Percentiles rank a stretch among this genome's conserved stretches.
Conservation (phyloP, 176 grass and related monocot species). For the Oryza australiensis region DNA sequence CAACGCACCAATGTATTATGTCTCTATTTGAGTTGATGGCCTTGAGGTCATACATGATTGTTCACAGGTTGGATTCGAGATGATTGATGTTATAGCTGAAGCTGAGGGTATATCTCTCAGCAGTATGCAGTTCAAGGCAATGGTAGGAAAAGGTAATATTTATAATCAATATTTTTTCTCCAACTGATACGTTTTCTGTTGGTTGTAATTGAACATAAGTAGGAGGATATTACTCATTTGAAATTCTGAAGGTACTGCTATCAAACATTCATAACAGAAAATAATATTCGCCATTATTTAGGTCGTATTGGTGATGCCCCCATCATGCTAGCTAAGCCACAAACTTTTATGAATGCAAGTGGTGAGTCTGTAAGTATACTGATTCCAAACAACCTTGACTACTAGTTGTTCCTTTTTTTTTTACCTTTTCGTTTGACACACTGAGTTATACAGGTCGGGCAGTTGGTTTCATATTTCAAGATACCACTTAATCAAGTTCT, state of each 20-base stretch:
- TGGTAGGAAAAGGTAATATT: slow-evolving; percentile 81
- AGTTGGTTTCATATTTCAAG: slow-evolving; percentile 89
- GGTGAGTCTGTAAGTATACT: slow-evolving; percentile 99
- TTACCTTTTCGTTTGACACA: background rate
- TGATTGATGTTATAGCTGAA: slow-evolving; percentile 98
- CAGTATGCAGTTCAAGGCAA: slow-evolving; percentile 81
- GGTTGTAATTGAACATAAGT: background rate
- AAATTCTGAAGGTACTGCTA: background rate
- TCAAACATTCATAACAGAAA: background rate
- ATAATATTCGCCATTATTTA: slow-evolving; percentile 32
- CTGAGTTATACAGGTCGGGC: slow-evolving; percentile 67
- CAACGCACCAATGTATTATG: background rate
- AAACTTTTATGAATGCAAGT: slow-evolving; percentile 99
- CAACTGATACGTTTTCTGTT: background rate
- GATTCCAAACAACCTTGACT: slow-evolving; percentile 3
- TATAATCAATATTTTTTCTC: background rate
- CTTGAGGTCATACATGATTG: background rate
- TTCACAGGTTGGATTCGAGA: slow-evolving; percentile 92
- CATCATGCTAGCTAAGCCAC: slow-evolving; percentile 89
- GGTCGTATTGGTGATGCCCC: slow-evolving; percentile 71
- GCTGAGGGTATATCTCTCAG: slow-evolving; percentile 86
- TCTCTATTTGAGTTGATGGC: slow-evolving; percentile 9
- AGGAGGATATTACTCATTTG: slow-evolving; percentile 16
- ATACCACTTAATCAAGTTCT: slow-evolving; percentile 93
- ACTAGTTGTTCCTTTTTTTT: slow-evolving; percentile 18